Evolutionary conservation across 805 yeast genomes (phyloP), one percentile per base, ranked within the genome.

Genomic region (Sporopachydermia lactativora): DNA sequence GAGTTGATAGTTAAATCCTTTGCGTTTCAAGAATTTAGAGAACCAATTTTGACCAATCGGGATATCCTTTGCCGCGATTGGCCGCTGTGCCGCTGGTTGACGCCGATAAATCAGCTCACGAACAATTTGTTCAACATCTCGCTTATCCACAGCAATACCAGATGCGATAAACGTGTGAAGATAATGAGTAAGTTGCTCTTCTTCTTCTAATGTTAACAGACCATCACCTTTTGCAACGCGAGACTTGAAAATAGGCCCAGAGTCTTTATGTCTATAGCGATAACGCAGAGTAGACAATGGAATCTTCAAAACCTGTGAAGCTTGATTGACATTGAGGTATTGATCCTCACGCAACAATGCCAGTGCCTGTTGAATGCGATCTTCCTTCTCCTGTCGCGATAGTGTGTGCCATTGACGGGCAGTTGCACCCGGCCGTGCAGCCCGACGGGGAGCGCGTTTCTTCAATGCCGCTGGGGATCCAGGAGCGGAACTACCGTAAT

Each of bases 1-100:
- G 8, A 24, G n/a, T 8, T 24, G 8, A n/a, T 24, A 24, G 8
- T 24, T 8, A 8, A 24, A 24, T 8, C n/a, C n/a, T n/a, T 24
- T 24, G 8, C 31, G 8, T 24, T 24, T 24, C 31, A 24, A n/a
- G n/a, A 24, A 24, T n/a, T 24, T 24, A 8, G 31, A 24, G n/a
- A 24, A 24, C 31, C 31, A 24, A 24, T 24, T 24, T 24, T 24
- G 31, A n/a, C 31, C 31, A 24, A 24, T 24, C n/a, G 31, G n/a
- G 31, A 24, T 24, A 24, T 24, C 13, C 8, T 8, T n/a, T 8
- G 31, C 31, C 13, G 31, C 31, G 31, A 24, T 24, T 24, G 31
- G 31, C n/a, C n/a, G n/a, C n/a, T n/a, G n/a, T n/a, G n/a, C n/a
- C n/a, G n/a, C n/a, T n/a, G n/a, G n/a, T n/a, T n/a, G n/a, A n/a